A percentile compares a stretch with the other conserved stretches of the same genome.
These are phyloP conservation scores for Xylariomycetidae sp. DNA, from an alignment of 2,329 filamentous ascomycete genomes.

Conservation along the genomic window DNA sequence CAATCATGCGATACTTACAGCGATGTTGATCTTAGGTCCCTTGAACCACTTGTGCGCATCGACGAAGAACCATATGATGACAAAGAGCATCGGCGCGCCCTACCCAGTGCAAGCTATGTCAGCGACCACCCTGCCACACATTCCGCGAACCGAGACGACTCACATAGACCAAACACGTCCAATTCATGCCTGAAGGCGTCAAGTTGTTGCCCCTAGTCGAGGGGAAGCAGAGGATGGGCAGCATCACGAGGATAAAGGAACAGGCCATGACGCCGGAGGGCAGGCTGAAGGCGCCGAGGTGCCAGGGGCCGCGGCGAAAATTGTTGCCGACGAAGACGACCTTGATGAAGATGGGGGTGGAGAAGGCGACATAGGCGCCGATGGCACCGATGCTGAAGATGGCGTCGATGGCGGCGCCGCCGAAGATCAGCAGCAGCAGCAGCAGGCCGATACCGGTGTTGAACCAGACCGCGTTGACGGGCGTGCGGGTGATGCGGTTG, in stretches of 20 bases:
- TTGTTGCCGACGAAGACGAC: slow-evolving; percentile 54
- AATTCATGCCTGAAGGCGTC: slow-evolving; percentile 53
- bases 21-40: slow-evolving; percentile 62
- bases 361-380: slow-evolving; percentile 58
- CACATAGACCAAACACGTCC: slow-evolving; percentile 56
- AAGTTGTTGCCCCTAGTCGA: slow-evolving; percentile 49
- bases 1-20: slow-evolving; percentile 21
- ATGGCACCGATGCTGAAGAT: slow-evolving; percentile 67
- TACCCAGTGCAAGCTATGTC: slow-evolving; percentile 19
- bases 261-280: slow-evolving; percentile 52
- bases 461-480: slow-evolving; percentile 66
- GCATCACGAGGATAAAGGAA: slow-evolving; percentile 57
- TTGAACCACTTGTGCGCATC: slow-evolving; percentile 64
- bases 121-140: background rate
- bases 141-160: slow-evolving; percentile 4
- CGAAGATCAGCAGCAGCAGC: slow-evolving; percentile 59
- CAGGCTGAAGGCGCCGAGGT: slow-evolving; percentile 54
- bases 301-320: slow-evolving; percentile 64
- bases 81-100: slow-evolving; percentile 54
- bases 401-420: slow-evolving; percentile 56
- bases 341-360: slow-evolving; percentile 52
- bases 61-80: slow-evolving; percentile 57
- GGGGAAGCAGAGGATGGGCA: slow-evolving; percentile 63
- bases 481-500: slow-evolving; percentile 55
- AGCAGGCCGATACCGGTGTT: slow-evolving; percentile 55